Evolutionary conservation across 2,329 filamentous ascomycete species (phyloP), one percentile per base, ranked within the genome.

Genomic region (Lecanicillium sp.): DNA sequence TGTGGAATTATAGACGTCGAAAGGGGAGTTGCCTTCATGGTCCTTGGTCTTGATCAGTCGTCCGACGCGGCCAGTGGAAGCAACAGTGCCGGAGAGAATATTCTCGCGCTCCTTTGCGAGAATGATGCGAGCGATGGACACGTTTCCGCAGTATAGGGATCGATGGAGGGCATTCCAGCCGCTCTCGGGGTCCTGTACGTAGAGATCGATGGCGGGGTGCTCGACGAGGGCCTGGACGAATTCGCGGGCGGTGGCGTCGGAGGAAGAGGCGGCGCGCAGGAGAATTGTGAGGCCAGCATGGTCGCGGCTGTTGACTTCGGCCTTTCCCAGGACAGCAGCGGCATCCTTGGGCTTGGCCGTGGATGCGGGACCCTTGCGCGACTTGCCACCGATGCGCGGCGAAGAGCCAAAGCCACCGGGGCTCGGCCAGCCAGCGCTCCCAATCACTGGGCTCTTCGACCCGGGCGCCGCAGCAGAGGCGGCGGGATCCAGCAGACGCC

Each of bases 161-260:
- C 93, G 81, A 62, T 98, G 93, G 32, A 98, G 74, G 30, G 90
- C 84, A 52, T 95, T 98, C 93, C 93, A 98, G 37, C 90, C 91
- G 65, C 86, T 97, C 66, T 98, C 93, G 7, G 75, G 72, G 64
- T 98, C 93, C 62, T 95, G 90, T 2, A 78, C 73, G 59, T 95
- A 93, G 8, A 97, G 71, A 66, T 98, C 93, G 55, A 90, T 79
- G 44, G 84, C 76, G 2, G 90, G 88, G 60, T 95, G 84, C 19
- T 90, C 83, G 39, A 97, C 74, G 29, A 98, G 74, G 10, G 87
- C 83, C 52, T 81, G 74, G 17, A 90, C 88, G 60, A 95, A 96
- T 3, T 73, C 77, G 30, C 83, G 67, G 8, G 89, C 87, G 52
- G 78, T 83, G 6, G 81, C 69, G 24, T 83, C 78, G 7, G 77